A percentile compares a stretch with the other conserved stretches of the same genome.
Evolutionary conservation across 495 filamentous ascomycete species (phyloP).

Genomic region (Penicillium lividum): DNA sequence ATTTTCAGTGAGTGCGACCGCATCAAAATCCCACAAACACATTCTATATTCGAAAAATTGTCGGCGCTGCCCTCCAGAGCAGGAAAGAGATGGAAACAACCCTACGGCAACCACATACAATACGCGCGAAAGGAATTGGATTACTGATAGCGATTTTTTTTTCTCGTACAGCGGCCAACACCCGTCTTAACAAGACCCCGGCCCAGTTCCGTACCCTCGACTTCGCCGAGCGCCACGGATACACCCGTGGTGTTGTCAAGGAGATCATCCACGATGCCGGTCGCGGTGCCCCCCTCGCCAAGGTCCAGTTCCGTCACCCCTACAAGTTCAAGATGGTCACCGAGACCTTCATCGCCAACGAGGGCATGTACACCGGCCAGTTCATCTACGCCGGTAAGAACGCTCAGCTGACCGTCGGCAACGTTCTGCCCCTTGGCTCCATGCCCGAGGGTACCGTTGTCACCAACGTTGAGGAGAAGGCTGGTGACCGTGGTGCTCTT

Average conservation of each 20-base stretch:
- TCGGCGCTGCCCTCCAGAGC: constrained; percentile 18
- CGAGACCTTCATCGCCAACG: constrained; percentile 99
- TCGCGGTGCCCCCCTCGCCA: constrained; percentile 95
- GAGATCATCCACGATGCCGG: constrained; percentile 99
- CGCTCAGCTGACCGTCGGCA: constrained; percentile 91
- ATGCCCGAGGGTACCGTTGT: constrained; percentile 98
- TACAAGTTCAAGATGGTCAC: constrained; percentile 87
- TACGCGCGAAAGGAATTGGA: constrained; percentile 20
- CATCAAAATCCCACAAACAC: constrained; percentile 21
- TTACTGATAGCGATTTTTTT: constrained; percentile 46
- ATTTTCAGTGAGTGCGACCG: constrained; percentile 84
- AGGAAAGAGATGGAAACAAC: constrained; percentile 9
- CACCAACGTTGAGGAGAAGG: constrained; percentile 98
- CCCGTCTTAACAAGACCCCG: constrained; percentile 87
- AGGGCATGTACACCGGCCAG: constrained; percentile 99
- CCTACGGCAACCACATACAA: constrained; percentile 17
- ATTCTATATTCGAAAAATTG: constrained; percentile 19
- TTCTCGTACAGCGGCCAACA: constrained; percentile 64
- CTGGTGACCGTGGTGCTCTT: constrained; percentile 92
- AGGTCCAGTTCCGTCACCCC: constrained; percentile 91
- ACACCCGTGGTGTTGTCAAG: constrained; percentile 95
- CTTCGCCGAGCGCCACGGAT: constrained; percentile 93
- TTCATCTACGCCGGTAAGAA: constrained; percentile 99
- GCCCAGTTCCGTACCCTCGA: constrained; percentile 95
- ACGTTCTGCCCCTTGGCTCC: constrained; percentile 89